Evolutionary conservation across 345 rosid genomes (phyloP), one percentile per base, ranked within the genome.

Genomic region (Isatis tinctoria): DNA sequence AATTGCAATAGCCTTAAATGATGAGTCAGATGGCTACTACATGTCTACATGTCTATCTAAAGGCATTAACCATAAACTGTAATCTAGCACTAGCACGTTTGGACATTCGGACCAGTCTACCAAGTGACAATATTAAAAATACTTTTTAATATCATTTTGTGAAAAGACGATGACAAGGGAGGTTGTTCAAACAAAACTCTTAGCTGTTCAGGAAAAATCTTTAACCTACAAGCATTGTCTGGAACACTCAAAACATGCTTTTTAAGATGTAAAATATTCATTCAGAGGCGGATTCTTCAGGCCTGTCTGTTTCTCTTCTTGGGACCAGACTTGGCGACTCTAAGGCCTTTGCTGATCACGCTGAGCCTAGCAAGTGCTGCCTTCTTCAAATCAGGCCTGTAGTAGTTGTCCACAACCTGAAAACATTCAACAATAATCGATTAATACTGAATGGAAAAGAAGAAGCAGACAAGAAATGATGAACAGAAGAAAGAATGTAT

Each of bases 351-450:
- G 80, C 83, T 77, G 65, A 88, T 85, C 8, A 35, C 91, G 27
- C 87, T 85, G 37, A 90, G 82, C 67, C 96, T 86, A 45, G 93
- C 86, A 67, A 86, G 91, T 47, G 96, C 90, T 48, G 90, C 91
- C 45, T 82, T 88, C 77, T 81, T 88, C 74, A 90, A 74, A 57
- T 90, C 93, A 37, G 91, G 91, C 74, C 91, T 78, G 87, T 90
- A 90, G 79, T 83, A 64, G 69, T 86, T 86, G 74, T 83, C 85
- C n/a, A 78, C 89, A 18, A 87, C 96, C 91, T 86, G 81, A 66
- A 24, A 52, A 53, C 3, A 17, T 48, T 1, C 17, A 6, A 28
- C 24, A 48, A 6, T 16, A 37, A 8, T 0, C 18, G 2, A 39
- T 58, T 47, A 52, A 2, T 10, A 49, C 28, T 14, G 12, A 44